A percentile compares a stretch with the other conserved stretches of the same genome.
phyloP scores from a whole-genome alignment of 148 eudicot species.

The Nepenthes gracilis region DNA sequence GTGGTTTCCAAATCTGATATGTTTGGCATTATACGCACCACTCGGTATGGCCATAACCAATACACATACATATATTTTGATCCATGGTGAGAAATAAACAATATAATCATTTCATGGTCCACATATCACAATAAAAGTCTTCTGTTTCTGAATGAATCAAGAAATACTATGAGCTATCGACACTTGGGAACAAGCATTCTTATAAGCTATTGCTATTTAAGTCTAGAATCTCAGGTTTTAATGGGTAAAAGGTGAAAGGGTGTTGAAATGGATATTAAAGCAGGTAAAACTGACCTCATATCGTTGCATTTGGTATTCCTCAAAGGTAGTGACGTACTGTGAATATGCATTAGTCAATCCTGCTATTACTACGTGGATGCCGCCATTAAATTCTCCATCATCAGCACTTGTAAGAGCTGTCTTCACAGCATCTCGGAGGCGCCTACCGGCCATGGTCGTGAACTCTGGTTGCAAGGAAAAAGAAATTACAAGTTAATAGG shows the following conservation, averaged over 20 bases:
- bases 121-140: too few relatives aligned
- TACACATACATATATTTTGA: too few relatives aligned
- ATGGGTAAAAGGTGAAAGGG: neutral
- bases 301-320: conserved; percentile 91
- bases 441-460: conserved; percentile 98
- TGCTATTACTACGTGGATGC: conserved; percentile 75
- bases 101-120: too few relatives aligned
- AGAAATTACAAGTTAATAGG: neutral
- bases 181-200: too few relatives aligned
- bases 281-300: conserved; percentile 61
- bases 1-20: too few relatives aligned
- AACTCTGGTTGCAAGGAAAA: conserved; percentile 35
- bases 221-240: neutral
- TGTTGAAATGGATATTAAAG: neutral
- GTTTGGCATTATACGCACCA: too few relatives aligned
- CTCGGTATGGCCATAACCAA: too few relatives aligned
- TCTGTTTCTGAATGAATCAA: too few relatives aligned
- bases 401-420: conserved; percentile 37
- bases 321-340: conserved; percentile 81
- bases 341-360: conserved; percentile 96
- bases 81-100: too few relatives aligned
- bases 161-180: too few relatives aligned
- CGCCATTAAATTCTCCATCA: conserved; percentile 34
- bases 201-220: neutral
- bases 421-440: conserved; percentile 88